Evolutionary conservation across 352 stramenopile genomes (phyloP).

Genomic region (Globisporangium spiculum): DNA sequence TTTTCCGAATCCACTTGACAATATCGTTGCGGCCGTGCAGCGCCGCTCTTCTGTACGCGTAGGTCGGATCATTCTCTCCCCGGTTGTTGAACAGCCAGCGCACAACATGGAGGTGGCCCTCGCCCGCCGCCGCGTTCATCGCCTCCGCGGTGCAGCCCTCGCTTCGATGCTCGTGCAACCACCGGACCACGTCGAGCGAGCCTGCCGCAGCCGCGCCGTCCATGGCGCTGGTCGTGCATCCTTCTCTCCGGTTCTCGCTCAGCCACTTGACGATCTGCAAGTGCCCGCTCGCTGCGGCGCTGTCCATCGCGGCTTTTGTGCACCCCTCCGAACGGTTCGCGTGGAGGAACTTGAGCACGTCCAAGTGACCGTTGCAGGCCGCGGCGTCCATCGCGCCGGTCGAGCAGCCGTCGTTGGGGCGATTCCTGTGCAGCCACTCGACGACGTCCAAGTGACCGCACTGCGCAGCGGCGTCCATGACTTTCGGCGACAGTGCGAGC

Average conservation of each 20-base stretch:
- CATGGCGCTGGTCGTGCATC: conserved; percentile 13
- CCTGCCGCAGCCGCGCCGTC: conserved; percentile 4
- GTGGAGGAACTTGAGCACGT: conserved; percentile 13
- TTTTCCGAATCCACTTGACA: conserved; percentile 16
- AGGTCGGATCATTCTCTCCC: conserved; percentile 6
- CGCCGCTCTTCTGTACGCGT: conserved; percentile 3
- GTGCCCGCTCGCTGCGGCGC: not conserved
- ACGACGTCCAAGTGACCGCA: conserved; percentile 5
- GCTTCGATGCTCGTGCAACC: conserved; percentile 17
- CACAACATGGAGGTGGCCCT: conserved; percentile 16
- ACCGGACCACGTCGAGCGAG: conserved; percentile 10
- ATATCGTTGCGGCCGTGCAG: conserved; percentile 16
- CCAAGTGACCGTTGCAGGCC: not conserved
- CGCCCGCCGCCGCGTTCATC: conserved; percentile 10
- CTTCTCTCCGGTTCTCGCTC: conserved; percentile 4
- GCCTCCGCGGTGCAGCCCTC: conserved; percentile 14
- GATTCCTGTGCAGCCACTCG: conserved; percentile 9
- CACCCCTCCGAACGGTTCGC: conserved; percentile 9
- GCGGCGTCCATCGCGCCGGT: conserved; percentile 8
- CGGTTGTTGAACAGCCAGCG: conserved; percentile 18
- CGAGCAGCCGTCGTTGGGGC: conserved; percentile 6
- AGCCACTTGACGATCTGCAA: conserved; percentile 17
- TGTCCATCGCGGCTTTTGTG: conserved; percentile 13
- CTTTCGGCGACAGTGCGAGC: not conserved
- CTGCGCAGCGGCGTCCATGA: conserved; percentile 11